Percentiles rank a stretch among this genome's conserved stretches.
phyloP scores from a whole-genome alignment of 192 early-diverging fungal genomes.

The Rhizophagus sp. region DNA sequence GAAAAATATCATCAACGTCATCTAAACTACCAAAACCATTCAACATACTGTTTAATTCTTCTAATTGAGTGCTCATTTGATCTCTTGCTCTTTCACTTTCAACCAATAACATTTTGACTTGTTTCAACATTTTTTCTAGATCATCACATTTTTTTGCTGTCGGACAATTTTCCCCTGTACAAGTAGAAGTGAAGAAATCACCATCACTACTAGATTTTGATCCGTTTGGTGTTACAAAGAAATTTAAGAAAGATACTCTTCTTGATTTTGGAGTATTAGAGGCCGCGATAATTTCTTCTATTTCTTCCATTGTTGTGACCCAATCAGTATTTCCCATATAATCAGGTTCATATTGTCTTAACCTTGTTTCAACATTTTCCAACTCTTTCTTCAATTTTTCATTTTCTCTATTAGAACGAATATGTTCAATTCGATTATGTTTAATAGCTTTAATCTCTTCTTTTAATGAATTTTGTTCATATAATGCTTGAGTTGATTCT shows the following conservation, averaged over 20 bases:
- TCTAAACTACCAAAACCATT: conserved; percentile 15
- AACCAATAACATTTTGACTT: conserved; percentile 19
- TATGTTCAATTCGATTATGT: conserved; percentile 15
- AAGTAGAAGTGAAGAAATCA: neutral
- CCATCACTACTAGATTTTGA: neutral
- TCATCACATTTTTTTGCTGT: conserved; percentile 11
- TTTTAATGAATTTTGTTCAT: conserved; percentile 28
- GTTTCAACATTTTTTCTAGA: conserved; percentile 23
- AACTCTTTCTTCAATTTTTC: conserved; percentile 29
- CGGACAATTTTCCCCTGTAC: conserved; percentile 10
- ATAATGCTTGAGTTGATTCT: conserved; percentile 27
- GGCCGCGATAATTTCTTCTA: neutral
- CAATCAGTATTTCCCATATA: neutral
- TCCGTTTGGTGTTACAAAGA: neutral
- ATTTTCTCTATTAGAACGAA: conserved; percentile 32
- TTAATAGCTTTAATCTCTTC: conserved; percentile 25
- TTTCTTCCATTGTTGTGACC: neutral
- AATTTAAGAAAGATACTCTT: conserved; percentile 6
- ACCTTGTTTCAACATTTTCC: conserved; percentile 7
- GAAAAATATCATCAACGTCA: neutral
- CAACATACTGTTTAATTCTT: conserved; percentile 24
- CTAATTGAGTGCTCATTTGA: conserved; percentile 20
- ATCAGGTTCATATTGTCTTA: neutral
- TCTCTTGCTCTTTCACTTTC: conserved; percentile 28
- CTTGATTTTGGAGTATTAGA: neutral